Evolutionary conservation across 768 basidiomycete species (phyloP).

Genomic region (Boletus reticuloceps): DNA sequence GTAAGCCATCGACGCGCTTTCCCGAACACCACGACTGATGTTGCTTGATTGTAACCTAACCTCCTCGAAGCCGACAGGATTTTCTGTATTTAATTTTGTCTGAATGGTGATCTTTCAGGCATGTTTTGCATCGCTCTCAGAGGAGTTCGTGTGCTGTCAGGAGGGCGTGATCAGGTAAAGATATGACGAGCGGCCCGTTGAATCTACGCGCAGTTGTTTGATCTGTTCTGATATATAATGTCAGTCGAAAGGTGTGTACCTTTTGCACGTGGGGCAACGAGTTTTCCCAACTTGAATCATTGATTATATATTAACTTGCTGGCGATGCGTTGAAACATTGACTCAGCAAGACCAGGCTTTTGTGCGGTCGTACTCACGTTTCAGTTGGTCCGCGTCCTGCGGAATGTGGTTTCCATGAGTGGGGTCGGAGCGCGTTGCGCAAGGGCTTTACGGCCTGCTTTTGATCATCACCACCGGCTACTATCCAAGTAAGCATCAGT

Average conservation of each 20-base stretch:
- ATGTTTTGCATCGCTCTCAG: too few species aligned
- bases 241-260: not conserved
- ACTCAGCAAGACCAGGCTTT: not conserved
- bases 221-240: not conserved
- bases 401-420: not conserved
- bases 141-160: too few species aligned
- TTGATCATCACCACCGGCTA: not conserved
- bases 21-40: too few species aligned
- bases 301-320: not conserved
- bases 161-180: not conserved
- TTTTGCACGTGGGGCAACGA: not conserved
- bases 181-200: not conserved
- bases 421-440: not conserved
- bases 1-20: too few species aligned
- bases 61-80: too few species aligned
- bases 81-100: too few species aligned
- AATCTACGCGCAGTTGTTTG: not conserved
- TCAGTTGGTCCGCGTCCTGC: not conserved
- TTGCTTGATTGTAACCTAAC: too few species aligned
- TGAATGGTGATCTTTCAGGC: too few species aligned
- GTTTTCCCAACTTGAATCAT: not conserved
- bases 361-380: not conserved
- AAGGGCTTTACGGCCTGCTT: not conserved
- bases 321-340: not conserved
- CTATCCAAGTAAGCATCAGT: not conserved